Evolutionary conservation across 1,284 basidiomycete species (phyloP).

Genomic region (Phlebopus sp.): DNA sequence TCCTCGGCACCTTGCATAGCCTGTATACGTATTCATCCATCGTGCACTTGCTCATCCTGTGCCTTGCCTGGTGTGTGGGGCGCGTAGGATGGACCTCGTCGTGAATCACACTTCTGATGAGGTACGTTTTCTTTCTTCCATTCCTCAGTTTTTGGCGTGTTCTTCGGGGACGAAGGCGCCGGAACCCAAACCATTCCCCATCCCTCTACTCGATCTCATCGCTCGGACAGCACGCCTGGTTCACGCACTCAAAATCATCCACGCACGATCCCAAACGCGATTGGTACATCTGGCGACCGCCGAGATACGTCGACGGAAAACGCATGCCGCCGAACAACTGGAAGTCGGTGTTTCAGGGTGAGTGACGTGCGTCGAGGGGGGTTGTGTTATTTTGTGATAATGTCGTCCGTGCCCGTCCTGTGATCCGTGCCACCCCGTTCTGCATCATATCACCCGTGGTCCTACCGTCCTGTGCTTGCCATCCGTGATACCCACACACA

Average conservation of each 20-base stretch:
- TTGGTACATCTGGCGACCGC: constrained; percentile 77
- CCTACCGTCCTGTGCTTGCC: too few species aligned
- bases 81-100: constrained; percentile 68
- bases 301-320: constrained; percentile 49
- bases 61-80: too few species aligned
- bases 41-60: not conserved
- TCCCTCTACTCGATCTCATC: not conserved
- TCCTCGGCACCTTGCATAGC: too few species aligned
- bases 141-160: constrained; percentile 1
- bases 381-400: too few species aligned
- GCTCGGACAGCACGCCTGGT: constrained; percentile 83
- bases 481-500: too few species aligned
- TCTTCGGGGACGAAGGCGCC: constrained; percentile 2
- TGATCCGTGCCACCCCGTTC: too few species aligned
- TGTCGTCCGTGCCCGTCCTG: too few species aligned
- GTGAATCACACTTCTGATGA: constrained; percentile 80
- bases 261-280: constrained; percentile 62
- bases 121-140: constrained; percentile 29
- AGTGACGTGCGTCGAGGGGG: constrained; percentile 1
- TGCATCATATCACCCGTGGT: too few species aligned
- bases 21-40: not conserved
- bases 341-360: constrained; percentile 65
- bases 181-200: too few species aligned
- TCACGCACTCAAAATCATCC: constrained; percentile 59
- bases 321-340: constrained; percentile 74